Evolutionary conservation across 208 protist genomes (phyloP).

Genomic region (Balamuthia mandrillaris): DNA sequence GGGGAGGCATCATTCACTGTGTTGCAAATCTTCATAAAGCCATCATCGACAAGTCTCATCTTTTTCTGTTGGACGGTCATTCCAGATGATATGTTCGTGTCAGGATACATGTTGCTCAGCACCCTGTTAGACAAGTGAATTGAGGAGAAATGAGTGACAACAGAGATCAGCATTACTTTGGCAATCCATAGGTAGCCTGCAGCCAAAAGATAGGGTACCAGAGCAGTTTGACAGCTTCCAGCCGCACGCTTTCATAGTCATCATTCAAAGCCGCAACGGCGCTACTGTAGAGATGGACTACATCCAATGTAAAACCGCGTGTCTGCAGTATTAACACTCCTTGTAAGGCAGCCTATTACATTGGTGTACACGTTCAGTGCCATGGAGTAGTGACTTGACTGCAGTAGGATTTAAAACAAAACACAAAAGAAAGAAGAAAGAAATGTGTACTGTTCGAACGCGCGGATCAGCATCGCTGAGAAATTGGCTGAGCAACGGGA

Average conservation of each 20-base stretch:
- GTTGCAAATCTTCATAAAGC: constrained; percentile 25
- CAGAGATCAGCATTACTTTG: background rate
- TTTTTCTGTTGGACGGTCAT: background rate
- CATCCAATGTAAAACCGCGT: background rate
- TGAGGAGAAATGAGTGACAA: background rate
- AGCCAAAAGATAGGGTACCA: background rate
- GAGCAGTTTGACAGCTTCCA: background rate
- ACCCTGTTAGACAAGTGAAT: background rate
- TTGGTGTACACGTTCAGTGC: no score
- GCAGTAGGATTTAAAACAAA: background rate
- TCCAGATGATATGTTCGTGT: background rate
- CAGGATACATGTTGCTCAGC: constrained; percentile 9
- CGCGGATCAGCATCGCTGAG: background rate
- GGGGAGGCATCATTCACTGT: background rate
- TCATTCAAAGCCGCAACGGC: background rate
- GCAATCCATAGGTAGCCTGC: background rate
- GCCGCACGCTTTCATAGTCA: constrained; percentile 8
- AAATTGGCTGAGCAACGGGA: background rate
- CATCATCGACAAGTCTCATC: constrained; percentile 24
- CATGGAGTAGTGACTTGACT: background rate
- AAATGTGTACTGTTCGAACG: background rate
- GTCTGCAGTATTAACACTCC: background rate
- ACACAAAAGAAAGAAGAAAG: background rate
- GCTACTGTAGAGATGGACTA: background rate
- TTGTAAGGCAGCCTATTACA: background rate